Base-by-base conservation (phyloP, 2,329 filamentous ascomycete species). In the Davidsoniella neocaledoniae region DNA sequence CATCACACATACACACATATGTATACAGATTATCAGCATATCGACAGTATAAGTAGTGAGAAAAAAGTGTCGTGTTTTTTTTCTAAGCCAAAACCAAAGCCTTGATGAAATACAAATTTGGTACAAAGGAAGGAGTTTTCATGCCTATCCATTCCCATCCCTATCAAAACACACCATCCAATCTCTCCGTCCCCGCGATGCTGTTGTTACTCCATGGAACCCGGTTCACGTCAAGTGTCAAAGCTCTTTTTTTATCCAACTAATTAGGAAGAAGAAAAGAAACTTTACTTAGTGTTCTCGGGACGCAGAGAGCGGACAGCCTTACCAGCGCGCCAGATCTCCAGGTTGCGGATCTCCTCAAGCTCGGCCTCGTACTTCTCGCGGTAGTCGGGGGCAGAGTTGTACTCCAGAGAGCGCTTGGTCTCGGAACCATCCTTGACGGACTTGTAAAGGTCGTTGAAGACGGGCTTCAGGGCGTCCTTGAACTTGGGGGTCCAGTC, bases 291-390 rank as follows among this genome's bases (percentile, higher is more conserved):
- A 70, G 83, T 77, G 76, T 90, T 90, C 76, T 91, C 84, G 58
- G 84, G 85, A 64, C 85, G 83, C 64, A 91, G 83, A 63, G 78
- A 73, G 60, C 90, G 83, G 62, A 98, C 91, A 61, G 91, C 86
- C 81, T 95, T 96, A 68, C 91, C 91, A 57, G 91, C 91, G 64
- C 85, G 80, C 91, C 91, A 98, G 79, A 98, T 98, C 79, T 98
- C 91, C 63, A 98, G 74, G 64, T 87, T 78, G 63, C 90, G 84
- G 73, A 98, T 96, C 76, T 96, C 91, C 73, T 94, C 76, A 81
- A 98, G 85, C 83, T 98, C 91, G 64, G 86, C 79, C 79, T 95
- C 87, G 70, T 88, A 98, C 72, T 85, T 87, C 76, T 94, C 76
- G 62, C 91, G 83, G 81, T 98, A 98, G 72, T 98, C 87, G 60